These are phyloP conservation scores for Tetracentron sinense DNA, from an alignment of 164 flowering plant species.

Conservation along the genomic window DNA sequence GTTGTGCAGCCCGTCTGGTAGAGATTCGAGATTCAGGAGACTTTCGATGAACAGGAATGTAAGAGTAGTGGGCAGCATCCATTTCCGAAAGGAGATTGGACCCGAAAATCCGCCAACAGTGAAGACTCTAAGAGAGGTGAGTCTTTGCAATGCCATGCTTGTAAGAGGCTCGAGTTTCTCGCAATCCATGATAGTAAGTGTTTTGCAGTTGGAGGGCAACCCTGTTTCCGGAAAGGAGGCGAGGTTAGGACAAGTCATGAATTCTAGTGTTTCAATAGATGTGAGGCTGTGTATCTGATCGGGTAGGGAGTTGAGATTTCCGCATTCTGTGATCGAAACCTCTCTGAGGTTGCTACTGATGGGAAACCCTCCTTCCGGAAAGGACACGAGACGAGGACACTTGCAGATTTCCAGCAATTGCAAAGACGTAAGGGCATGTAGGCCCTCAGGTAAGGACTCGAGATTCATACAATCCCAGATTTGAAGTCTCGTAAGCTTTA, in stretches of 20 bases:
- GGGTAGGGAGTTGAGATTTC: no score
- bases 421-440: neutral
- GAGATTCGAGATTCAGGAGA: neutral
- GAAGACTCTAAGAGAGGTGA: neutral
- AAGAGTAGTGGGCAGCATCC: neutral
- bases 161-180: no score
- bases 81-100: neutral
- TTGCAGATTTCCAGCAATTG: no score
- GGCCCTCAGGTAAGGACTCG: neutral
- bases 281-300: no score
- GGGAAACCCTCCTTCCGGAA: neutral
- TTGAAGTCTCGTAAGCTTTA: neutral
- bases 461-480: neutral
- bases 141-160: no score
- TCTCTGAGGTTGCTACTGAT: neutral
- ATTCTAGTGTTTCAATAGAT: neutral
- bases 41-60: neutral
- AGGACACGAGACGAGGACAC: neutral
- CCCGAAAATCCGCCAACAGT: neutral
- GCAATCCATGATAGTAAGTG: neutral
- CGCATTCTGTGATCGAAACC: neutral
- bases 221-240: neutral
- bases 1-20: neutral
- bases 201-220: neutral
- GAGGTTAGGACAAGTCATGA: neutral